Base-by-base conservation (phyloP, 1,284 basidiomycete genomes). In the Paramarasmius palmivorus region DNA sequence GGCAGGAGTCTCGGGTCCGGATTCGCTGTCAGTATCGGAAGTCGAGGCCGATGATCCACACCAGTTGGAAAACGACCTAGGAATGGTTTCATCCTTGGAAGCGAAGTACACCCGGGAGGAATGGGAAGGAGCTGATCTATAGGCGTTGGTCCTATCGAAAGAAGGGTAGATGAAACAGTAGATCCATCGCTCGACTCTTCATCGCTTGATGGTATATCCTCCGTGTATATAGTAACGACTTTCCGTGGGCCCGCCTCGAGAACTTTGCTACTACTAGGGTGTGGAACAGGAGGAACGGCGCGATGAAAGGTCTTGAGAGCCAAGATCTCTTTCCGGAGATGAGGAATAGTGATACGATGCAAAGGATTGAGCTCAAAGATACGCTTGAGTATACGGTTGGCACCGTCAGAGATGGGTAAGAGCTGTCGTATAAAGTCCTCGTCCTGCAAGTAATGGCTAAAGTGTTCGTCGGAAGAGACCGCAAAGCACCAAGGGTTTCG, bases 401-500 rank as follows among this genome's bases (percentile, higher is more conserved):
- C 38, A 25, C 36, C 38, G 36, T 53, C 39, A 26, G 58, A 59
- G 51, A 59, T 56, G 4, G 55, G 44, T 19, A 59, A 42, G 10
- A 50, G 39, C 2, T 50, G 42, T 8, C 47, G 50, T 29, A 59
- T 40, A 15, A 42, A 57, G 20, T 55, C 38, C 15, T 23, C 22
- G 10, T 59, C 49, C 10, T 47, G 6, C 3, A 59, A 48, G 47
- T 53, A 59, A 26, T 41, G 48, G 10, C 36, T 37, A 41, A 57
- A 57, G 29, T 51, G 53, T n/a, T 51, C 38, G 47, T 59, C 58
- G 19, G 32, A 54, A 19, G 56, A 52, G 15, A 52, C 45, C 10
- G 58, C 58, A 15, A 38, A 45, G 25, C 50, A 76, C 88, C 88
- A 90, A 5, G 87, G 88, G 63, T 86, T 86, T 42, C 85, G 81